Conservation (phyloP, 345 rosid species). For the Trapa bicornis region DNA sequence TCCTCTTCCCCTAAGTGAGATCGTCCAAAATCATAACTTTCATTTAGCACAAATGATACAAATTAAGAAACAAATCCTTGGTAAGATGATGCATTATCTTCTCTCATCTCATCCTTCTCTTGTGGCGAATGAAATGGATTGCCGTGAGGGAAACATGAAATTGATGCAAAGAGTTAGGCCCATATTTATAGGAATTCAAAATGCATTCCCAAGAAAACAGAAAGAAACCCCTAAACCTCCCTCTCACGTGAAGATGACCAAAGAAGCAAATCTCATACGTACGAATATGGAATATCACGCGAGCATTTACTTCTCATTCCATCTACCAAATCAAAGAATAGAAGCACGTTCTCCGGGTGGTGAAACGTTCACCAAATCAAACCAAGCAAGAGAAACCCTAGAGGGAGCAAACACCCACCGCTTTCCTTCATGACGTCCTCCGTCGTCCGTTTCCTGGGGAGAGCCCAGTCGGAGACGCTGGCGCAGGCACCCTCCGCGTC, state of each 20-base stretch:
- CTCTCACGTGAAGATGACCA: not conserved
- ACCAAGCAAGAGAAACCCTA: not conserved
- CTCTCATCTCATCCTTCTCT: no score
- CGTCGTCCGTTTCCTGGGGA: constrained; percentile 79
- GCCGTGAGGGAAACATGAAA: no score
- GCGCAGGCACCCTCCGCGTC: constrained; percentile 66
- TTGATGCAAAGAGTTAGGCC: no score
- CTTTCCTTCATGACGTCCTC: constrained; percentile 65
- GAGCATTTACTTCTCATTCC: not conserved
- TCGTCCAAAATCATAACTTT: not conserved
- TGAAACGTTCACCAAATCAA: not conserved
- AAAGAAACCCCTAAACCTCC: not conserved
- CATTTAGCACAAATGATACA: not conserved
- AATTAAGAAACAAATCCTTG: no score
- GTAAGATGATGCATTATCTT: no score
- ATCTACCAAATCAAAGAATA: not conserved
- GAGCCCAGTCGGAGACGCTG: constrained; percentile 85
- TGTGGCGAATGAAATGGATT: no score
- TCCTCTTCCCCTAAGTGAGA: not conserved
- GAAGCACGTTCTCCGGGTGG: not conserved
- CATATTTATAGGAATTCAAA: no score
- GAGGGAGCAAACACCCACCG: constrained; percentile 20
- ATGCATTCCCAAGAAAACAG: no score
- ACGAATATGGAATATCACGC: not conserved
- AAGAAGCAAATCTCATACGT: not conserved